Conservation (phyloP, 2,329 filamentous ascomycete genomes). For the Pyrenochaeta sp. region DNA sequence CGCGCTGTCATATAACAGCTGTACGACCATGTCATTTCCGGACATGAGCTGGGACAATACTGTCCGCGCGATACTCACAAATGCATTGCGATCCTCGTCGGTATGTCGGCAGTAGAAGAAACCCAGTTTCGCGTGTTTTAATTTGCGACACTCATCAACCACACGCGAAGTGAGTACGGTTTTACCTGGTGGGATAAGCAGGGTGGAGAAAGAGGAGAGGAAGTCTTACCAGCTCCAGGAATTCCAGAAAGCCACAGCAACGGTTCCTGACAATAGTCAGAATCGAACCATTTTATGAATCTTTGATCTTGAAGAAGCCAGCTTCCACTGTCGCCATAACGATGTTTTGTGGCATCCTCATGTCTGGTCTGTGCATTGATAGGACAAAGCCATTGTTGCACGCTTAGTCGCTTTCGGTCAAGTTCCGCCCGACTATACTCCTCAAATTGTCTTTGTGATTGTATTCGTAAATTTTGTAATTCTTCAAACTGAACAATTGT, state of each 20-base stretch:
- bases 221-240: slow-evolving; percentile 49
- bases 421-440: slow-evolving; percentile 20
- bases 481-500: slow-evolving; percentile 6
- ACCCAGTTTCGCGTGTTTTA: slow-evolving; percentile 17
- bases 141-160: not conserved
- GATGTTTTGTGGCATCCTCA: slow-evolving; percentile 16
- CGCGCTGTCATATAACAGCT: not conserved
- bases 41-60: slow-evolving; percentile 46
- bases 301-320: slow-evolving; percentile 42
- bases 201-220: not conserved
- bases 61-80: slow-evolving; percentile 40
- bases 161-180: slow-evolving; percentile 31
- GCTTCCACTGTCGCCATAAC: slow-evolving; percentile 30
- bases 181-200: slow-evolving; percentile 44
- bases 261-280: slow-evolving; percentile 17
- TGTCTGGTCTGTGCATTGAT: slow-evolving; percentile 27
- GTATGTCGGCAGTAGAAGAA: slow-evolving; percentile 54
- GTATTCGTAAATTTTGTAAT: slow-evolving; percentile 27
- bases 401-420: slow-evolving; percentile 1
- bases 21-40: slow-evolving; percentile 33
- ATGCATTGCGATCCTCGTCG: slow-evolving; percentile 34
- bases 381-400: slow-evolving; percentile 23
- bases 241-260: slow-evolving; percentile 52
- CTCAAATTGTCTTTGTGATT: slow-evolving; percentile 8
- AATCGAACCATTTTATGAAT: slow-evolving; percentile 16